Base-by-base conservation (phyloP, 2,329 filamentous ascomycete species). In the Penicillium vulpinum region DNA sequence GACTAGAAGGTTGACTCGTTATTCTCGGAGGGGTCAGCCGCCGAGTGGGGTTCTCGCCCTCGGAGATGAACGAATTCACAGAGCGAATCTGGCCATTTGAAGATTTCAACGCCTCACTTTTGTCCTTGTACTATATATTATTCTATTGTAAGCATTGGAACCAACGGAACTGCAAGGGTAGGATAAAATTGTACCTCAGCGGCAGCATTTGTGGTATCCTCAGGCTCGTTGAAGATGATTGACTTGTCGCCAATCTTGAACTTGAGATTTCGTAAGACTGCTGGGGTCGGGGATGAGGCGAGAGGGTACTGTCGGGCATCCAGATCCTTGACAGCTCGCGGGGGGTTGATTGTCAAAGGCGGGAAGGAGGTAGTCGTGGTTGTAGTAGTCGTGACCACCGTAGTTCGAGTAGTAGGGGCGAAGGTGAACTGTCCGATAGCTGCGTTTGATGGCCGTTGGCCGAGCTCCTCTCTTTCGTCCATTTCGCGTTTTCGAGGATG, bases 241-340 rank as follows among this genome's bases (percentile, higher is more conserved):
- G 84, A 78, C 56, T 80, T 79, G 43, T 85, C 84, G 46, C 85
- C 84, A 35, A 89, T 78, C 50, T 88, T 85, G 66, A 96, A 92
- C 39, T 84, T 87, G 70, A 97, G 89, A 55, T 86, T 87, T 61
- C 86, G 85, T 58, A 99, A 79, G 50, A 89, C 87, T 16, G 86
- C 84, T 2, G 94, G 94, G 1, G 92, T 96, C 1, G 91, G 88
- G 48, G 90, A 87, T 60, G 85, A 83, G 36, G 93, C 93, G 29
- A 99, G 81, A 38, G 94, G 94, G 73, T 96, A 99, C 67, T 94
- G 86, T 73, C 95, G 96, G 15, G 88, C 82, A 74, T 97, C 92
- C 56, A 96, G 85, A 52, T 87, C 83, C 57, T 84, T 80, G 33
- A 92, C 82, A 50, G 86, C 84, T 51, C 85, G 85, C 24, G 91